Conservation (phyloP, 768 basidiomycete species). For the Arthromyces matolae region DNA sequence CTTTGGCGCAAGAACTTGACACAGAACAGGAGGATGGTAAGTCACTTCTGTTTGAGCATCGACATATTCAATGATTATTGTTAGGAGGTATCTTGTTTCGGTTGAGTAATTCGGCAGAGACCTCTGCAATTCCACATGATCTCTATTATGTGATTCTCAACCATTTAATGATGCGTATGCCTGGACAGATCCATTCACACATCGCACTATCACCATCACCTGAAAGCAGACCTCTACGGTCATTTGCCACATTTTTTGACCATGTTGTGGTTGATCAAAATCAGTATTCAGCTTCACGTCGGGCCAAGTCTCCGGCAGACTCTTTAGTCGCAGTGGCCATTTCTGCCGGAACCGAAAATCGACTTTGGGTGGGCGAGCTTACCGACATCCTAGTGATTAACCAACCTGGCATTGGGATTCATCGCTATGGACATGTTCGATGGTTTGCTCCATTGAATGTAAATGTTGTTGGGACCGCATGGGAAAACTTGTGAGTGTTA, state of each 20-base stretch:
- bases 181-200: not conserved
- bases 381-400: not conserved
- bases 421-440: not conserved
- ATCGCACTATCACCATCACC: not conserved
- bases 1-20: slow-evolving; percentile 18
- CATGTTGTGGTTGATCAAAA: not conserved
- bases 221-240: not conserved
- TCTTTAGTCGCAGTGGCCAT: not conserved
- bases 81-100: not conserved
- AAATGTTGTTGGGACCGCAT: not conserved
- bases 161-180: not conserved
- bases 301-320: not conserved
- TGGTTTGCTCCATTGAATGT: not conserved
- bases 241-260: not conserved
- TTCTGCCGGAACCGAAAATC: no score
- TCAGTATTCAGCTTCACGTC: not conserved
- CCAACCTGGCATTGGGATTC: not conserved
- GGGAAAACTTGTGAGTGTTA: not conserved
- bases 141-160: not conserved
- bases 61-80: not conserved
- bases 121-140: not conserved
- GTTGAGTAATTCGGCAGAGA: not conserved
- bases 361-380: not conserved
- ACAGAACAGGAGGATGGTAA: slow-evolving; percentile 17
- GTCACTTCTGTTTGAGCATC: not conserved